Percentiles rank a stretch among this genome's conserved stretches.
These are phyloP conservation scores for Podospora australis DNA, from an alignment of 495 filamentous ascomycete species.

Conservation along the genomic window DNA sequence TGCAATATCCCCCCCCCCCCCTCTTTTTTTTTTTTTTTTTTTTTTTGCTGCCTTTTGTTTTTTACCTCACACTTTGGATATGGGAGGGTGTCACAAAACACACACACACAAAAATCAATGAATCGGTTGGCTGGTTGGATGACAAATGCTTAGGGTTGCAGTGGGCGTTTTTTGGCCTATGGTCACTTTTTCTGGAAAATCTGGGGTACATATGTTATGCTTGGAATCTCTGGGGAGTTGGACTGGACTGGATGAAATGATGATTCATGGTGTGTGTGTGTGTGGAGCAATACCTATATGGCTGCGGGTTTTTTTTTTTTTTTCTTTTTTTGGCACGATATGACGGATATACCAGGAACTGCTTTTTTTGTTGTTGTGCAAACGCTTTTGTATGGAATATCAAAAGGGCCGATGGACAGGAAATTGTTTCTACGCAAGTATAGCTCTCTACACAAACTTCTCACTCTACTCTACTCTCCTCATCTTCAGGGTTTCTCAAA, in stretches of 20 bases:
- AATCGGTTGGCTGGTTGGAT: no score
- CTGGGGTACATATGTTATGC: slow-evolving; percentile 5
- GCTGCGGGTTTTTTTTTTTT: no score
- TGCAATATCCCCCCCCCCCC: not conserved
- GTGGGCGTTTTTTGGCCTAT: no score
- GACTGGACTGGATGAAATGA: not conserved
- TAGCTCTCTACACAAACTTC: no score
- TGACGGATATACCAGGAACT: slow-evolving; percentile 14
- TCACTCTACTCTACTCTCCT: not conserved
- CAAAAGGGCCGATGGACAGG: no score
- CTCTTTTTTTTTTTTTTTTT: not conserved
- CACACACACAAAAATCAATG: not conserved
- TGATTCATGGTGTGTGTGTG: not conserved
- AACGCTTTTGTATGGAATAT: no score
- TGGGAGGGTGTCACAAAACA: not conserved
- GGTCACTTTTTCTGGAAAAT: slow-evolving; percentile 7
- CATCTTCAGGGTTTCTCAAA: no score
- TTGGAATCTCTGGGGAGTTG: no score
- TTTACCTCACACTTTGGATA: not conserved
- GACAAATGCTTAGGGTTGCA: no score
- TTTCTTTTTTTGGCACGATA: not conserved
- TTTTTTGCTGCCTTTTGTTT: not conserved
- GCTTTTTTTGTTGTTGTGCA: slow-evolving; percentile 2
- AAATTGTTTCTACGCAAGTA: no score
- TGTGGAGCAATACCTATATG: no score